Evolutionary conservation across 176 grass and related monocot genomes (phyloP), one percentile per base, ranked within the genome.

Genomic region (Cenchrus fungigraminus): DNA sequence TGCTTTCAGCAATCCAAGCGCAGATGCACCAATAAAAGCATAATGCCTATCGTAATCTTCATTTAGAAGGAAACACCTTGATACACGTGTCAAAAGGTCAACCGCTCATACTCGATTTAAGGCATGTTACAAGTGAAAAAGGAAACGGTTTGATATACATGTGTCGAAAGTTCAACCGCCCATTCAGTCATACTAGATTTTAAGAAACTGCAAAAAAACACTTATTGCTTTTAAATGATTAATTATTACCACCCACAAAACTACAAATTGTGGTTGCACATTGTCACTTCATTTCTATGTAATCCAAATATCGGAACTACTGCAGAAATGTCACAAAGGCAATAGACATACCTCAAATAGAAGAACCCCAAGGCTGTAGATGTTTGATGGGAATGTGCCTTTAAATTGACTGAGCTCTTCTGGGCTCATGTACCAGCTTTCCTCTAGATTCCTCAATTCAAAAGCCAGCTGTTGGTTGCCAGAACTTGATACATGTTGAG

Each of bases 331-430:
- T 19, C 70, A 69, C 61, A 31, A 78, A 68, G 67, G 45, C 47
- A 78, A 82, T 63, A n/a, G 59, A 68, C 72, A 76, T 85, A 99
- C 97, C 97, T 99, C 97, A 83, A 99, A 99, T 42, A 99, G 79
- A 85, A 99, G 94, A 88, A 99, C 91, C 63, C 97, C 97, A 76
- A 99, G 97, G 84, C 82, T 92, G 81, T 97, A 99, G 47, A 99
- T 92, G 67, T 94, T 99, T 34, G 94, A 89, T 37, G 90, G 81
- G 20, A 87, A 88, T 89, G 64, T 71, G 54, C 66, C 82, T 62
- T 61, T 75, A 46, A 52, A 66, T 65, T 89, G 81, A 82, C 42
- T 83, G 52, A 91, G 83, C 78, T 92, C 97, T 76, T 96, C 94
- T 55, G 92, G 94, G 83, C 97, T 97, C 66, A 8, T 83, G 83